Conservation (phyloP, 2,329 filamentous ascomycete genomes). For the Aspergillus arachidicola region DNA sequence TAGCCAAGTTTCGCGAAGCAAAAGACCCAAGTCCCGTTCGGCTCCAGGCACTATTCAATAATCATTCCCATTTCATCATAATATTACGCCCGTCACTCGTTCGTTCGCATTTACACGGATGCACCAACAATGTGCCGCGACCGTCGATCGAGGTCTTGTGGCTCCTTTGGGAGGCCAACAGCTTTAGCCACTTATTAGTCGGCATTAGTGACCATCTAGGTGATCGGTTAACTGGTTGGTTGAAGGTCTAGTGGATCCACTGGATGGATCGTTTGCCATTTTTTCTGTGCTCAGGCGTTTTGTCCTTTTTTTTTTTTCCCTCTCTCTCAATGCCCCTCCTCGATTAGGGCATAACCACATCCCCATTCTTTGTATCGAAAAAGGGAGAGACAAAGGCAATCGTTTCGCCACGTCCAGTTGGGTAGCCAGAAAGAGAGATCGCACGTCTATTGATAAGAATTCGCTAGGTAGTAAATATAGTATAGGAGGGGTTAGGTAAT, state of each 20-base stretch:
- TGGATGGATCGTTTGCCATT: not conserved
- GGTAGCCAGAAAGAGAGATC: not conserved
- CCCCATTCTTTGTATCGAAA: not conserved
- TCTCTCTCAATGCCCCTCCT: not conserved
- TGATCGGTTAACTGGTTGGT: not conserved
- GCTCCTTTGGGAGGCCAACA: not conserved
- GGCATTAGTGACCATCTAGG: not conserved
- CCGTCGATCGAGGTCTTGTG: not conserved
- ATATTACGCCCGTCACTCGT: constrained; percentile 2
- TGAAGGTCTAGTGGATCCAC: not conserved
- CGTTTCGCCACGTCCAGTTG: not conserved
- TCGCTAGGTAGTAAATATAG: not conserved
- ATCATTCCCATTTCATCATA: not conserved
- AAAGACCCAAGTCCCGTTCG: not conserved
- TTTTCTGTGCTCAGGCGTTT: not conserved
- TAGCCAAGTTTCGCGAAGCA: not conserved
- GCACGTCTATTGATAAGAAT: not conserved
- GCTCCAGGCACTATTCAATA: not conserved
- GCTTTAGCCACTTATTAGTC: not conserved
- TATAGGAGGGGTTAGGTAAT: not conserved
- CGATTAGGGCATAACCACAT: constrained; percentile 1
- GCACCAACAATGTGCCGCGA: constrained; percentile 1
- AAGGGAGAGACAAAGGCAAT: not conserved
- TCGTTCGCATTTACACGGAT: constrained; percentile 1
- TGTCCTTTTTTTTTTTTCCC: not conserved